Base-by-base conservation (phyloP, 176 grass and related monocot genomes). In the Triticum urartu region DNA sequence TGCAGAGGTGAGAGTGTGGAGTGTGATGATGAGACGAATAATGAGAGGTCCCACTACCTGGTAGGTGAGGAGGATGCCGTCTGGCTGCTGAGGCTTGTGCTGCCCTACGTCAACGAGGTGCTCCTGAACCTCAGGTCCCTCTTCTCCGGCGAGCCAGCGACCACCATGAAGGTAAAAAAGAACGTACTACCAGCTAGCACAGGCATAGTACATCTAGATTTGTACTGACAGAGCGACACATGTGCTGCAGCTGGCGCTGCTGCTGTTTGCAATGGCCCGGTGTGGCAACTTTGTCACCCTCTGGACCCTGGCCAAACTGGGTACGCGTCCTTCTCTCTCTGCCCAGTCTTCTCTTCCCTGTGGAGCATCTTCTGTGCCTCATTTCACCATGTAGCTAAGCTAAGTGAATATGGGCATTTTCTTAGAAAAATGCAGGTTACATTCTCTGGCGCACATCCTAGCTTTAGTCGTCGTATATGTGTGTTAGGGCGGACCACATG, bases 41-140 rank as follows among this genome's bases (percentile, higher is more conserved):
- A 75, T 22, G 85, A 82, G 76, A 78, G 78, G 40, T 91, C 17
- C 47, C 74, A 91, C 45, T 80, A 89, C 62, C 80, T 99, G 84
- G 83, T 99, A 47, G 94, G 94, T 66, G 97, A 99, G 79, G 97
- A 99, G 82, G 97, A 99, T 64, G 94, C 94, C 60, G 94, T 99
- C 65, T 94, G 97, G 97, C 48, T 99, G 85, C 83, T 99, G 58
- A 90, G 91, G 80, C 67, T 93, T 67, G 82, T 89, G 32, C 89
- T 99, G n/a, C 97, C 97, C 52, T 99, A 86, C 81, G 66, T 97
- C 79, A 99, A 99, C 75, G 97, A 99, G 83, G 85, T 96, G 50
- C 89, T 99, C 36, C 81, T 93, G 47, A 96, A 85, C 63, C 77
- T 97, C 11, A 85, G 87, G 70, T 86, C 82, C 11, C 90, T 99